Percentiles rank a stretch among this genome's conserved stretches.
phyloP scores from a whole-genome alignment of 2,329 filamentous ascomycete genomes.

The Ceratocystis cubensis region DNA sequence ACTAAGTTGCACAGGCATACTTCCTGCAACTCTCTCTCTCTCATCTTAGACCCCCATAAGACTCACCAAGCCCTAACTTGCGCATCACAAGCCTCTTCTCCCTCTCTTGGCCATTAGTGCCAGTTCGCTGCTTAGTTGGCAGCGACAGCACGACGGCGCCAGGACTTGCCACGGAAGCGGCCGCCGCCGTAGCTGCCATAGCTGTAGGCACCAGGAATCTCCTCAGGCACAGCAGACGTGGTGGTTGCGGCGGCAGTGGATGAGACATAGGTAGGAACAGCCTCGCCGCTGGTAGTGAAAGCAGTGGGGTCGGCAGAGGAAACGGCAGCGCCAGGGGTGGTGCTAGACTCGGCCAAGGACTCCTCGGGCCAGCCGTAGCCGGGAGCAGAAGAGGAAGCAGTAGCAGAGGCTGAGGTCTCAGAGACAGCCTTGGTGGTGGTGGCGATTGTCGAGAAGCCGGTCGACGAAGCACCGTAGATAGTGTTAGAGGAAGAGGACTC shows the following conservation, averaged over 20 bases:
- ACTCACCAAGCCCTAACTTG: neutral
- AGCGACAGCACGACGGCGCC: slow-evolving; percentile 14
- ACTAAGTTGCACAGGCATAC: no score
- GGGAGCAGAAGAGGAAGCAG: neutral
- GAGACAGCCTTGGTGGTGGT: neutral
- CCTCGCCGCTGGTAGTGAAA: neutral
- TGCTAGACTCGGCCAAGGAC: neutral
- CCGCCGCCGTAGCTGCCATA: slow-evolving; percentile 11
- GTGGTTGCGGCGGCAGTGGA: slow-evolving; percentile 1
- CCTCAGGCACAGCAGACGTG: slow-evolving; percentile 5
- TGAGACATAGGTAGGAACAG: neutral
- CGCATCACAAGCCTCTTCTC: neutral
- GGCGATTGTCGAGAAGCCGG: slow-evolving; percentile 1
- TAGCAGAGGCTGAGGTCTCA: slow-evolving; percentile 6
- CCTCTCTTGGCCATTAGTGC: neutral
- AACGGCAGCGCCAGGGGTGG: neutral
- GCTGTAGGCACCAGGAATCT: slow-evolving; percentile 19
- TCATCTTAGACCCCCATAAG: no score
- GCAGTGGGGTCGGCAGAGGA: slow-evolving; percentile 17
- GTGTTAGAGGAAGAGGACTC: neutral
- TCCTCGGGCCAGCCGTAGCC: slow-evolving; percentile 9
- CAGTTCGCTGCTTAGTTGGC: slow-evolving; percentile 7
- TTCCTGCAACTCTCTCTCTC: no score
- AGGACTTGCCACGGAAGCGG: slow-evolving; percentile 14
- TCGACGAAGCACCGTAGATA: slow-evolving; percentile 1